These are phyloP conservation scores for Aquilaria agallochum DNA, from an alignment of 441 rosid species.

Conservation along the genomic window DNA sequence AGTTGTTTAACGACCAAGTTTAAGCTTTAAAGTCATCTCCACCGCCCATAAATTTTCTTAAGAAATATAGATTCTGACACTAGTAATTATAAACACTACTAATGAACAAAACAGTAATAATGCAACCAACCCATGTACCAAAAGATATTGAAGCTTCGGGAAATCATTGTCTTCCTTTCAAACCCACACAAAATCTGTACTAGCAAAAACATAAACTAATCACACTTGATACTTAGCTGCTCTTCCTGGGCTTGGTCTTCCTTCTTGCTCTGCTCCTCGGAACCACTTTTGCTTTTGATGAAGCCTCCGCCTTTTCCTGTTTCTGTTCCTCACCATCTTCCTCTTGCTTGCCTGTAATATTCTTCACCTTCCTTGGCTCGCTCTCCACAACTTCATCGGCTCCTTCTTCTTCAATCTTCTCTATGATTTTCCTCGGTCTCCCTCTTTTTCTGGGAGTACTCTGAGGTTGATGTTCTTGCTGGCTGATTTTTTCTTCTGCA, in stretches of 20 bases:
- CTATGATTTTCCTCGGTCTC: constrained; percentile 62
- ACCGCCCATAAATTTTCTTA: no score
- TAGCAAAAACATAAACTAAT: background rate
- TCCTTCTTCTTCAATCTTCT: constrained; percentile 22
- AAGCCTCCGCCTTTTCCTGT: constrained; percentile 12
- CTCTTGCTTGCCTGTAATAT: constrained; percentile 17
- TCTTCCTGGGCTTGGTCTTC: constrained; percentile 72
- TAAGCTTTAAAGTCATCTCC: no score
- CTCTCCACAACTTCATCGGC: constrained; percentile 18
- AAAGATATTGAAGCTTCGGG: background rate
- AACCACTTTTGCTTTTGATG: constrained; percentile 21
- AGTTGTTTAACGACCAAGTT: no score
- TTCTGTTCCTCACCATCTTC: constrained; percentile 17
- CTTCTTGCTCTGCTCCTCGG: constrained; percentile 61
- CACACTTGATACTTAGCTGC: constrained; percentile 37
- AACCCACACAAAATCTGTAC: background rate
- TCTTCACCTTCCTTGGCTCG: constrained; percentile 32
- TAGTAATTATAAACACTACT: no score
- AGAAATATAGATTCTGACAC: no score
- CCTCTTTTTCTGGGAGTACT: constrained; percentile 57
- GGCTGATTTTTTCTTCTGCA: constrained; percentile 22
- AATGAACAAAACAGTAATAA: no score
- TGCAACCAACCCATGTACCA: background rate
- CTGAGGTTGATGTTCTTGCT: constrained; percentile 19
- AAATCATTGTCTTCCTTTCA: constrained; percentile 7